phyloP scores from a whole-genome alignment of 768 basidiomycete genomes.

The Xerocomus spinulosus region DNA sequence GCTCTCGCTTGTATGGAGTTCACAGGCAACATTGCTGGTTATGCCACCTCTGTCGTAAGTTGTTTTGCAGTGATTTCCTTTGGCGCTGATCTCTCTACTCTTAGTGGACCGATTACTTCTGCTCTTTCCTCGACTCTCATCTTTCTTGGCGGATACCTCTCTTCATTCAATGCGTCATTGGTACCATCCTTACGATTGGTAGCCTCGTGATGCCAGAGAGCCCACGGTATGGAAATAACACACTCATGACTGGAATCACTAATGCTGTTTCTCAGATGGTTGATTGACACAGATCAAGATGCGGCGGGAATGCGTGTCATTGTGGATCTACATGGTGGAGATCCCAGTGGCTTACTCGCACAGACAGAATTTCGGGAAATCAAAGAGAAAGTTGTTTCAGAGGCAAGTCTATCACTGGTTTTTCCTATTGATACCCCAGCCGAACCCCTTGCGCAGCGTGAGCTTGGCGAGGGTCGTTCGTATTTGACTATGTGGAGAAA shows the following conservation, averaged over 20 bases:
- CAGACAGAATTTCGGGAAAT: slow-evolving; percentile 87
- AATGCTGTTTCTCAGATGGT: slow-evolving; percentile 52
- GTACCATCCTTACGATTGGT: slow-evolving; percentile 71
- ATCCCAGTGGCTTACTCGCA: slow-evolving; percentile 62
- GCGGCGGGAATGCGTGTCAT: slow-evolving; percentile 81
- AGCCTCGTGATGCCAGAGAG: slow-evolving; percentile 86
- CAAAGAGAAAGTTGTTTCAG: slow-evolving; percentile 69
- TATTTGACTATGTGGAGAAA: slow-evolving; percentile 83
- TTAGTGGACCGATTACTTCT: slow-evolving; percentile 93
- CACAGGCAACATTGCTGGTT: slow-evolving; percentile 88
- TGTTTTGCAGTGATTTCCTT: neutral
- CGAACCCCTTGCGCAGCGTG: slow-evolving; percentile 46
- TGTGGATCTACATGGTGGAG: slow-evolving; percentile 83
- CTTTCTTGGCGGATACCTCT: slow-evolving; percentile 90
- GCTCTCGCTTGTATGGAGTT: slow-evolving; percentile 94
- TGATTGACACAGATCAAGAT: slow-evolving; percentile 84
- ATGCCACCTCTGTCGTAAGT: slow-evolving; percentile 83
- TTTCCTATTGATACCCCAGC: neutral
- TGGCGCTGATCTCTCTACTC: neutral
- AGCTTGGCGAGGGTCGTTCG: slow-evolving; percentile 66
- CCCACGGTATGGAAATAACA: slow-evolving; percentile 52
- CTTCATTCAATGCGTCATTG: slow-evolving; percentile 84
- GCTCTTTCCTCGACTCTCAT: slow-evolving; percentile 82
- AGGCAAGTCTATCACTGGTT: slow-evolving; percentile 39
- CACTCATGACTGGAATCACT: neutral